Conservation (phyloP, 495 filamentous ascomycete species). For the Penicillium diatomitis region DNA sequence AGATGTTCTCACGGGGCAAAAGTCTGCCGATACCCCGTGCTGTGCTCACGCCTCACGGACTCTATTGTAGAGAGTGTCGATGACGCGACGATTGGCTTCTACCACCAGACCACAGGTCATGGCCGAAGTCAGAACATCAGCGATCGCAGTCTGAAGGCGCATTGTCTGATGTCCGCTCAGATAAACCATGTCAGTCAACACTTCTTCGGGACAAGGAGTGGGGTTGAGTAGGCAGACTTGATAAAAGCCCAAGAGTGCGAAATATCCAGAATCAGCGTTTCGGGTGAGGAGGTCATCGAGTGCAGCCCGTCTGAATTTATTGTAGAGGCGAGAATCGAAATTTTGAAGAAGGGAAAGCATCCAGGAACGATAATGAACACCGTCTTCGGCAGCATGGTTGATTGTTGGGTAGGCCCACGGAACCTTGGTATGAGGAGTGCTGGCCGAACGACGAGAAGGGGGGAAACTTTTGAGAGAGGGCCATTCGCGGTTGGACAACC, state of each 20-base stretch:
- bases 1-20: conserved; percentile 16
- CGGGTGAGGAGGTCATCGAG: conserved; percentile 51
- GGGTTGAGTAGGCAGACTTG: conserved; percentile 42
- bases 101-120: conserved; percentile 42
- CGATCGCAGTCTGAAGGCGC: conserved; percentile 1
- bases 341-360: conserved; percentile 64
- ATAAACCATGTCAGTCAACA: conserved; percentile 45
- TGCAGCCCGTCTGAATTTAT: conserved; percentile 65
- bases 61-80: conserved; percentile 35
- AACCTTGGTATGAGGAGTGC: neutral
- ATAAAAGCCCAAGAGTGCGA: conserved; percentile 51
- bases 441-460: neutral
- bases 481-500: neutral
- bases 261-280: conserved; percentile 42
- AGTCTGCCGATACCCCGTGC: too few relatives aligned
- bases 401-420: neutral
- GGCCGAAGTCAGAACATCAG: conserved; percentile 2
- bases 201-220: conserved; percentile 37
- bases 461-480: neutral
- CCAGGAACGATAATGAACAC: conserved; percentile 41
- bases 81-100: conserved; percentile 46
- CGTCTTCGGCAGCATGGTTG: conserved; percentile 18
- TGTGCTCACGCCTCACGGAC: conserved; percentile 1
- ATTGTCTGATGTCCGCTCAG: conserved; percentile 35
- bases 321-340: conserved; percentile 73